Evolutionary conservation across 1,284 basidiomycete species (phyloP), one percentile per base, ranked within the genome.

Genomic region (Malassezia cuniculi): DNA sequence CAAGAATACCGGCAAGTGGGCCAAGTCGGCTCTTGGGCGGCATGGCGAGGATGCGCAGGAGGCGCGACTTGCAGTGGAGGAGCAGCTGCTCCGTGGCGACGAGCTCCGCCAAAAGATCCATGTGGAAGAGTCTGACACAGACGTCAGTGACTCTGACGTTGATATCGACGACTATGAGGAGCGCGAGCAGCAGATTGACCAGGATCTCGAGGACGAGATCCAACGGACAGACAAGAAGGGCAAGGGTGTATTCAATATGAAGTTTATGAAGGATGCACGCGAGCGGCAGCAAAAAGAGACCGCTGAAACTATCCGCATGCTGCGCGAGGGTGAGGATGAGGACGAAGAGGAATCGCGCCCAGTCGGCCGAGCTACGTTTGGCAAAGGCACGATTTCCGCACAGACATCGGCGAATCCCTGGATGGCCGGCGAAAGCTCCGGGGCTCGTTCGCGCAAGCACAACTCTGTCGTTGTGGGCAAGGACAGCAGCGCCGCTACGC

Each of bases 1-100:
- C 48, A 65, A 60, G 34, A 68, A 64, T 39, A 63, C 62, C 6
- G 57, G 58, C 25, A 60, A 67, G 41, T 68, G 67, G 67, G 55
- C 56, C 28, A 56, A 64, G 33, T 30, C 50, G 24, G 47, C 47
- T 11, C 34, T 59, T 8, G 36, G 43, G 3, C 41, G 50, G 5
- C 50, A 55, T 27, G 44, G 48, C 32, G 50, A 51, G 12, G 46
- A 49, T 25, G 50, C 44, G 15, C 35, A 34, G 12, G 54, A 66
- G 12, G 54, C 64, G n/a, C 36, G 52, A 5, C 39, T 53, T 6
- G 64, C 63, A 8, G 21, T 66, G 11, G 57, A 61, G 30, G 56
- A 60, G 16, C 57, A 60, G 41, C 38, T 57, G 7, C 42, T 42
- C 22, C 37, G 48, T 4, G 59, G 56, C 16, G 48, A 57, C 2